Base-by-base conservation (phyloP, 2,329 filamentous ascomycete genomes). In the Helotiales sp. region DNA sequence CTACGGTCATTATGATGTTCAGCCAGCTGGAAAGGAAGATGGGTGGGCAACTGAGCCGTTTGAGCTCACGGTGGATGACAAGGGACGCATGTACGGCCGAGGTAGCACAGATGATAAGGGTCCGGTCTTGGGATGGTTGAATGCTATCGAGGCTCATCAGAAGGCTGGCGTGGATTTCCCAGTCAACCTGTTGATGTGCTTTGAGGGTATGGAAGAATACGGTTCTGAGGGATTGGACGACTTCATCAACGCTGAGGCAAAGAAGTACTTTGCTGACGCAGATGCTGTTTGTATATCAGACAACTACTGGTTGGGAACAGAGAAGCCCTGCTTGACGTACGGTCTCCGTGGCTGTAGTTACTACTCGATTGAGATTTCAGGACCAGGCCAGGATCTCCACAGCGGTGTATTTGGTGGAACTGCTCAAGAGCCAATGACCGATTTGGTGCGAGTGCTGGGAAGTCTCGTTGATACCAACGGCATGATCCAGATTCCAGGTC, bases 121-220 rank as follows among this genome's bases (percentile, higher is more conserved):
- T 0, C 96, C 96, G 20, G 95, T 99, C 28, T 85, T 99, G 64
- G 96, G 96, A 75, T 99, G 96, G 96, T 81, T 99, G 74, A 99
- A 99, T 79, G 94, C 94, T 73, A 98, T 99, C 72, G 94, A 99
- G 82, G 94, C 96, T 49, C 96, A 99, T 84, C 91, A 97, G 81
- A 96, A 96, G 85, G 93, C 94, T 40, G 93, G 93, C 65, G 85
- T 98, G 54, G 95, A 97, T 61, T 93, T 99, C 79, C 96, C 96
- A 8, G 96, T 99, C 77, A 99, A 99, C 83, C 86, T 99, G 72
- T 88, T 99, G 71, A 98, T 97, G 93, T 99, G 96, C 85, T 98
- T 99, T 75, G 96, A 99, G 85, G 96, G 96, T 58, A 99, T 99
- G 96, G 96, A 99, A 83, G 96, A 99, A 83, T 97, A 97, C 79